These are phyloP conservation scores for Trichosanthes cucumerina DNA, from an alignment of 306 rosid species.

Conservation along the genomic window DNA sequence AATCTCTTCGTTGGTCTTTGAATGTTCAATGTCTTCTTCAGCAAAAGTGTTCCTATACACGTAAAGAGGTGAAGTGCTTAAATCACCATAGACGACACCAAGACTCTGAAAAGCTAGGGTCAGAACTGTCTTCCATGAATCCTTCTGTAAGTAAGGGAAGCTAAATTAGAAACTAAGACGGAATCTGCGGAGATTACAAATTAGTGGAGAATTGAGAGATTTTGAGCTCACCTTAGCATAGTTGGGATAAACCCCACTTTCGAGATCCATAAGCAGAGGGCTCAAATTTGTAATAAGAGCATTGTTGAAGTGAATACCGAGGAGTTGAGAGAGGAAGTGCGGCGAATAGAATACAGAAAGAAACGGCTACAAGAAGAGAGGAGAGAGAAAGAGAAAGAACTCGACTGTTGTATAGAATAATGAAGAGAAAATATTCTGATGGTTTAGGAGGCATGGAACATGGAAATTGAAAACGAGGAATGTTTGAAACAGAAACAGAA, in stretches of 20 bases:
- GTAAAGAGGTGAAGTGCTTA: constrained; percentile 87
- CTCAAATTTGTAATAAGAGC: constrained; percentile 24
- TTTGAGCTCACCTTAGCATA: constrained; percentile 41
- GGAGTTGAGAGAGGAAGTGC: neutral
- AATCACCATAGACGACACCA: constrained; percentile 92
- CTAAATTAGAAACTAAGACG: neutral
- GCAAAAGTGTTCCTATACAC: constrained; percentile 71
- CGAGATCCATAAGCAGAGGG: constrained; percentile 65
- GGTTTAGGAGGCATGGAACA: too few relatives aligned
- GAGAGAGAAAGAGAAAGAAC: too few relatives aligned
- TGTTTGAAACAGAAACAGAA: too few relatives aligned
- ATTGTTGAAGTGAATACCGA: constrained; percentile 17
- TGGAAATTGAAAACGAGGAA: too few relatives aligned
- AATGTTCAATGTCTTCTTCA: constrained; percentile 38
- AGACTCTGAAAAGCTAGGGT: constrained; percentile 81
- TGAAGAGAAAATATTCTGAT: too few relatives aligned
- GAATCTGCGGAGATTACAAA: neutral
- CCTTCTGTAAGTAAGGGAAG: constrained; percentile 29
- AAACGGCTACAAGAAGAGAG: neutral
- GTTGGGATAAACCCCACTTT: constrained; percentile 31
- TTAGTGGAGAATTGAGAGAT: constrained; percentile 5
- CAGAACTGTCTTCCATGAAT: constrained; percentile 62
- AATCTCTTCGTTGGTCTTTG: constrained; percentile 57
- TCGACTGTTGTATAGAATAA: too few relatives aligned
- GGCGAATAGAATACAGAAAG: neutral